A percentile compares a stretch with the other conserved stretches of the same genome.
Conservation (phyloP, 352 stramenopile genomes). For the Albugo candida region DNA sequence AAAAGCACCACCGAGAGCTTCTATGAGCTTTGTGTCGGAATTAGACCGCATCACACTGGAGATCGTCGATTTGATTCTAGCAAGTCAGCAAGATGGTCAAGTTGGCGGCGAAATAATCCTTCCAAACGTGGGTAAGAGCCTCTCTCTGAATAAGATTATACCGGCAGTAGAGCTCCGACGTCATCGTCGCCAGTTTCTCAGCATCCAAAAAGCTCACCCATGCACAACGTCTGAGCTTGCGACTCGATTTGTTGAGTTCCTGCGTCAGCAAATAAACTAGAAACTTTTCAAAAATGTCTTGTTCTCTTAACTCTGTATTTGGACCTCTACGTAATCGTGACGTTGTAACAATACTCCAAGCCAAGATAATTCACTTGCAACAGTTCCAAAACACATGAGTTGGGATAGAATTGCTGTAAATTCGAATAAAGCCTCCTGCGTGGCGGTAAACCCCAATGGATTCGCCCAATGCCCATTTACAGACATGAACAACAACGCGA, state of each 20-base stretch:
- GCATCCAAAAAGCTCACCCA: slow-evolving; percentile 45
- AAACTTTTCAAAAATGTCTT: slow-evolving; percentile 1
- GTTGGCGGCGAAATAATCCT: slow-evolving; percentile 29
- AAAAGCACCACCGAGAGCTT: slow-evolving; percentile 24
- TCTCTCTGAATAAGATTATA: slow-evolving; percentile 30
- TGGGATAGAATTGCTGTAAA: slow-evolving; percentile 70
- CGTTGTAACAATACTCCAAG: slow-evolving; percentile 38
- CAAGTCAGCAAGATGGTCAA: slow-evolving; percentile 36
- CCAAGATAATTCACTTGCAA: slow-evolving; percentile 46
- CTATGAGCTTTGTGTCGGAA: slow-evolving; percentile 56
- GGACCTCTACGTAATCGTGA: slow-evolving; percentile 35
- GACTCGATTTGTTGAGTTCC: slow-evolving; percentile 49
- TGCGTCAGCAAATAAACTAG: slow-evolving; percentile 44
- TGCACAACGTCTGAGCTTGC: slow-evolving; percentile 29
- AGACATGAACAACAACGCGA: slow-evolving; percentile 58
- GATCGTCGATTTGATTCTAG: slow-evolving; percentile 39
- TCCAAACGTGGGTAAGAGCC: slow-evolving; percentile 10
- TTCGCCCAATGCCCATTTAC: slow-evolving; percentile 67
- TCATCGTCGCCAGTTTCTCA: slow-evolving; percentile 64
- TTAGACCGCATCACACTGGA: slow-evolving; percentile 30
- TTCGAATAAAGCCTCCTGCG: slow-evolving; percentile 70
- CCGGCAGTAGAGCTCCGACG: slow-evolving; percentile 35
- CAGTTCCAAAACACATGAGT: slow-evolving; percentile 74
- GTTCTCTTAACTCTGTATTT: background rate
- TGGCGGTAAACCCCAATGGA: slow-evolving; percentile 52